Evolutionary conservation across 1,139 yeast species (phyloP).

Genomic region (Tardiomyces digboiensis): DNA sequence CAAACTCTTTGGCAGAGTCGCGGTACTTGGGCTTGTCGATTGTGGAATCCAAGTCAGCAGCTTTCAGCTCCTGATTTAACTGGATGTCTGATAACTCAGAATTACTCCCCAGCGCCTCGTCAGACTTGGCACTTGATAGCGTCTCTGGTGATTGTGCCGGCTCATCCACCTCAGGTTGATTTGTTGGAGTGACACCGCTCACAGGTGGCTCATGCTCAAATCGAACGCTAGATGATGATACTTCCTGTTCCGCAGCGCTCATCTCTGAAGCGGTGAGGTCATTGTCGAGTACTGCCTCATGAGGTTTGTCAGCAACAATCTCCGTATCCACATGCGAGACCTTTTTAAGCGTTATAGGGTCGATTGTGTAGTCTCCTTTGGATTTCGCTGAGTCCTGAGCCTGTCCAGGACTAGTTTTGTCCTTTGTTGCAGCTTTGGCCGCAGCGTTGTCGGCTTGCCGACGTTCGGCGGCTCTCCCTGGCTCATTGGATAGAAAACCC

Average conservation of each 20-base stretch:
- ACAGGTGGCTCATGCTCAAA: background rate
- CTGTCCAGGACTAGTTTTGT: too few relatives aligned
- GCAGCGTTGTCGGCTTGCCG: too few relatives aligned
- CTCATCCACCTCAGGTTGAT: background rate
- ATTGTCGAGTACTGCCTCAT: too few relatives aligned
- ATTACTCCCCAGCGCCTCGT: too few relatives aligned
- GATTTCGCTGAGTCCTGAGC: background rate
- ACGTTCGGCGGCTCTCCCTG: too few relatives aligned
- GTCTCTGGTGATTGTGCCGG: background rate
- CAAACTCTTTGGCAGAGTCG: background rate
- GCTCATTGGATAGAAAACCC: too few relatives aligned
- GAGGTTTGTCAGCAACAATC: background rate
- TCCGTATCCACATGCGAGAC: background rate
- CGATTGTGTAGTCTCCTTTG: background rate
- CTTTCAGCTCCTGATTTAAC: too few relatives aligned
- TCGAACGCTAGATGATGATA: too few relatives aligned
- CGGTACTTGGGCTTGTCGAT: constrained; percentile 1
- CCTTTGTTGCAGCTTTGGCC: too few relatives aligned
- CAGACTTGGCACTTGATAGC: background rate
- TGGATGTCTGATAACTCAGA: too few relatives aligned
- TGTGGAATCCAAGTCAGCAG: background rate
- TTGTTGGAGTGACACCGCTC: background rate
- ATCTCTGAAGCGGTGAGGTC: too few relatives aligned
- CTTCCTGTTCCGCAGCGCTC: too few relatives aligned
- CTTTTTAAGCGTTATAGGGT: background rate